phyloP scores from a whole-genome alignment of 257 asterid species.

The Dorcoceras hygrometricum region DNA sequence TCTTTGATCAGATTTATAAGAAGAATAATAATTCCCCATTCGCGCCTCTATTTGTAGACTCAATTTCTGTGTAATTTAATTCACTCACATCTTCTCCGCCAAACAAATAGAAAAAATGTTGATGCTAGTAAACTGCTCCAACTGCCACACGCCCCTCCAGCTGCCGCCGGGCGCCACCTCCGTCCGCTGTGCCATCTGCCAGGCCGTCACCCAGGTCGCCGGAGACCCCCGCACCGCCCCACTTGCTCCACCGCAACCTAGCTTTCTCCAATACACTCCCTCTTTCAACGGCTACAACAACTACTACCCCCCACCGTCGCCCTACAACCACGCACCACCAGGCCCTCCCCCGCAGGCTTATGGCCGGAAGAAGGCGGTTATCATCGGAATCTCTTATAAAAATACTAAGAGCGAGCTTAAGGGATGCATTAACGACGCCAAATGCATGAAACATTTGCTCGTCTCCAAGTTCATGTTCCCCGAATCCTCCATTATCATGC shows the following conservation, averaged over 20 bases:
- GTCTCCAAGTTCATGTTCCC: conserved; percentile 65
- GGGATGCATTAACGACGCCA: conserved; percentile 90
- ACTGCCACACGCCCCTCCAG: conserved; percentile 73
- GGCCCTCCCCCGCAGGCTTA: conserved; percentile 35
- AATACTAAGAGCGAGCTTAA: conserved; percentile 56
- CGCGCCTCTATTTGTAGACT: too few species aligned
- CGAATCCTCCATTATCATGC: conserved; percentile 75
- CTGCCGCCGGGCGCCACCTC: conserved; percentile 81
- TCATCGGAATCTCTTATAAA: conserved; percentile 69
- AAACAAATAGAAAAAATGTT: conserved; percentile 34
- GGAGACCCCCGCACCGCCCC: too few species aligned
- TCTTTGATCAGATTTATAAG: too few species aligned
- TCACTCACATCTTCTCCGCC: conserved; percentile 1
- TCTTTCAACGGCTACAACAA: conserved; percentile 23
- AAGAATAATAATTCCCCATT: too few species aligned
- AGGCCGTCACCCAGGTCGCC: conserved; percentile 66
- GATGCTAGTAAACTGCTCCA: conserved; percentile 77
- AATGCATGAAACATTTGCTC: conserved; percentile 73
- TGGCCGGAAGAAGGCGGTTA: conserved; percentile 82
- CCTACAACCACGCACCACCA: conserved; percentile 40
- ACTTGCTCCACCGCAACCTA: conserved; percentile 26
- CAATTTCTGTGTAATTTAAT: not conserved
- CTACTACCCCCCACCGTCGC: conserved; percentile 34
- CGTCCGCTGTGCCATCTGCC: conserved; percentile 79
- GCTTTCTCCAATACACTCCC: conserved; percentile 26